Evolutionary conservation across 2,329 filamentous ascomycete genomes (phyloP).

Genomic region (Colletotrichum salicis): DNA sequence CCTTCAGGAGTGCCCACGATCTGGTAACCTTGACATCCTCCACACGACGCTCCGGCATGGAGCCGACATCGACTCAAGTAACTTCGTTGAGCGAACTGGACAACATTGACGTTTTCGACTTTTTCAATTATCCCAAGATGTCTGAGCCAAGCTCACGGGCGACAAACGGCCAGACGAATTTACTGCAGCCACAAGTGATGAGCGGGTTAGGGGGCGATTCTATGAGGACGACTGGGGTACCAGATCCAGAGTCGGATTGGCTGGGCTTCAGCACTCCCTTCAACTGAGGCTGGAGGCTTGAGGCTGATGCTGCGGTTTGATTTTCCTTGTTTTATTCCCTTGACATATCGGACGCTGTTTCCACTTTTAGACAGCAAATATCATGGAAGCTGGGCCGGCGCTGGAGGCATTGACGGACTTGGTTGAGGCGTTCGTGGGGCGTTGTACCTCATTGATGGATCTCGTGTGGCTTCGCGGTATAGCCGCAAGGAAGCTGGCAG

Average conservation of each 20-base stretch:
- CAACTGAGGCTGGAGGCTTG: slow-evolving; percentile 23
- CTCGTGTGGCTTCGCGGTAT: slow-evolving; percentile 31
- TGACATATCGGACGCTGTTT: background rate
- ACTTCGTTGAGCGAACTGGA: slow-evolving; percentile 54
- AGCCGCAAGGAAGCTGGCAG: slow-evolving; percentile 11
- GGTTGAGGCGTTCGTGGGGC: slow-evolving; percentile 28
- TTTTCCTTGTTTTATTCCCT: background rate
- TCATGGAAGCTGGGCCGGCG: slow-evolving; percentile 7
- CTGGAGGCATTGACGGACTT: slow-evolving; percentile 12
- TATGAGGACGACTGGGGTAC: slow-evolving; percentile 39
- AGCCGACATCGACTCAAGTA: slow-evolving; percentile 51
- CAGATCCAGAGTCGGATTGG: slow-evolving; percentile 47
- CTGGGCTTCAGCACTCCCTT: slow-evolving; percentile 38
- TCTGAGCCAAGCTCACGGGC: slow-evolving; percentile 34
- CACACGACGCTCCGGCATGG: slow-evolving; percentile 49
- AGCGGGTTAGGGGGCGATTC: slow-evolving; percentile 38
- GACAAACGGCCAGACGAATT: slow-evolving; percentile 39
- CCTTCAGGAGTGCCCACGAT: slow-evolving; percentile 51
- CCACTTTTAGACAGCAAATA: background rate
- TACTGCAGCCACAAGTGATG: slow-evolving; percentile 39
- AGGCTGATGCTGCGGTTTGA: background rate
- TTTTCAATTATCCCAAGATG: slow-evolving; percentile 55
- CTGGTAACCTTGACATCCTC: slow-evolving; percentile 50
- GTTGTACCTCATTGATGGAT: slow-evolving; percentile 27
- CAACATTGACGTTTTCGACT: slow-evolving; percentile 57